Evolutionary conservation across 2,329 filamentous ascomycete genomes (phyloP).

Genomic region (Alternaria sp.): DNA sequence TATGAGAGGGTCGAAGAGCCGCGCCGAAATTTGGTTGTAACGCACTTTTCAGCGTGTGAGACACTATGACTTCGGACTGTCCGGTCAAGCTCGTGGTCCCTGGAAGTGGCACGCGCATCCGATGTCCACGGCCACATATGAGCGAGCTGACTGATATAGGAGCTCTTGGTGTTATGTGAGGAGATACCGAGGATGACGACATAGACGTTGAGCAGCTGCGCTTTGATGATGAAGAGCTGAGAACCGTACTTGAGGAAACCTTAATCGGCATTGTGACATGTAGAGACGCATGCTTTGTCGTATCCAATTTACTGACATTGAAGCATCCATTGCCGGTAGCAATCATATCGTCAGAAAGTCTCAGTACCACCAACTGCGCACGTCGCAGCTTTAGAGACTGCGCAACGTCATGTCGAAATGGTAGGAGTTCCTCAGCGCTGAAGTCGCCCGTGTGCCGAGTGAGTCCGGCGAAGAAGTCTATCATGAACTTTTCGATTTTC

Average conservation of each 20-base stretch:
- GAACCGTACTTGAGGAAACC: background rate
- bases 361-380: background rate
- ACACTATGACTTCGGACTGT: background rate
- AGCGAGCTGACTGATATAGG: background rate
- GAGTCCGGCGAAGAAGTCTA: slow-evolving; percentile 21
- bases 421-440: background rate
- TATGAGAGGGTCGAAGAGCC: background rate
- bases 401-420: slow-evolving; percentile 9
- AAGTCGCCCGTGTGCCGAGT: background rate
- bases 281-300: background rate
- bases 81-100: background rate
- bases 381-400: background rate
- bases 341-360: background rate
- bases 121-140: background rate
- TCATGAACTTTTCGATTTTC: slow-evolving; percentile 19
- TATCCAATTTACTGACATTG: slow-evolving; percentile 1
- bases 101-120: background rate
- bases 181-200: background rate
- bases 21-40: background rate
- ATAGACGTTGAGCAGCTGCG: background rate
- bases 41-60: background rate
- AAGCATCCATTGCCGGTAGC: background rate
- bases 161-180: background rate
- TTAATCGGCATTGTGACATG: background rate
- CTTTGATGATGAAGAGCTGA: background rate